Base-by-base conservation (phyloP, 2,329 filamentous ascomycete genomes). In the Talaromyces amestolkiae region DNA sequence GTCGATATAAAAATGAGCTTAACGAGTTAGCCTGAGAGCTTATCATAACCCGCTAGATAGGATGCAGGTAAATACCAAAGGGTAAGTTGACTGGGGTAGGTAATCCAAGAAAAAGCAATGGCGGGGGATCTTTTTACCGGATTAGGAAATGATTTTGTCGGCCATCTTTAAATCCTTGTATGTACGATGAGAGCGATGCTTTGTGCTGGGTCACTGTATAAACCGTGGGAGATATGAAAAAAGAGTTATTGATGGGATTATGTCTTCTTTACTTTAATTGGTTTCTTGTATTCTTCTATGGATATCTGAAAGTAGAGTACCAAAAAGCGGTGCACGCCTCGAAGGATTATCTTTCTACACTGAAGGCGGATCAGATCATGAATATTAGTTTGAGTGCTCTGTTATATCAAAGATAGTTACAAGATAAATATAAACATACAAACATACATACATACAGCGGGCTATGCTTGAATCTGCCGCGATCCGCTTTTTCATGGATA, bases 61-160 rank as follows among this genome's bases (percentile, higher is more conserved):
- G 10, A 22, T 8, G n/a, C 7, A 31, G 19, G 27, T 54, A 35
- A n/a, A 31, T 56, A 35, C n/a, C 19, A 1, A 11, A 33, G 51
- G 51, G 51, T 54, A 54, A 22, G 17, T 54, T 54, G 41, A 47
- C 17, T 60, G 22, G 27, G 13, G n/a, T 62, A 41, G 60, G 45
- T 43, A 54, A 35, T 13, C 9, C 19, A 13, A n/a, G 31, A 10
- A 56, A 35, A 11, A 22, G 51, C 59, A 49, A 27, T 31, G 58
- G 58, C 15, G 8, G 33, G 47, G 77, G 77, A 78, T 74, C 68
- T 76, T 70, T 77, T 79, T 70, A 69, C 76, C 75, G 11, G 51
- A 72, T 77, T 69, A 66, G 76, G 75, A 72, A 77, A 39, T 45
- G 9, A 59, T 59, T 59, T 59, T 11, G 24, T 31, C 7, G 37